Base-by-base conservation (phyloP, 306 rosid genomes). In the Vicia villosa region DNA sequence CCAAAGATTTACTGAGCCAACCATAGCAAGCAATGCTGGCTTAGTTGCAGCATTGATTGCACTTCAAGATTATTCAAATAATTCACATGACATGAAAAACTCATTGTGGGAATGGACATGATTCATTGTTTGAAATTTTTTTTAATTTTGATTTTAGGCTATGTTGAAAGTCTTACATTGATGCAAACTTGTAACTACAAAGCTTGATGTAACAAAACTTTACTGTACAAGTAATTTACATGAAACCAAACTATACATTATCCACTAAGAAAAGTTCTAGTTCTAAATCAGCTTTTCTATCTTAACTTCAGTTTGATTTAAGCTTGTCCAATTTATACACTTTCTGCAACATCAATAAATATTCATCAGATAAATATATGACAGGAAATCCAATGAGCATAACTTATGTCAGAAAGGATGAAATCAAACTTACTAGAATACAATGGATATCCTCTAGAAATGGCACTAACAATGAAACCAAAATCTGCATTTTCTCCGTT, bases 31-130 rank as follows among this genome's bases (percentile, higher is more conserved):
- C 87, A 92, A 85, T 86, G 96, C 91, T 26, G 96, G 96, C 49
- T 86, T 92, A 74, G 87, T 85, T 74, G 91, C 96, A 32, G 98
- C 96, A 17, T 86, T 90, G 13, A 63, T 90, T 56, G 89, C 98
- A 55, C 85, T 86, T 72, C 92, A 85, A 69, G 82, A 80, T 55
- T 81, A 81, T 84, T 84, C 87, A 28, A 46, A 28, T 5, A 46
- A 58, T 56, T 67, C 75, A 54, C 51, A 58, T 12, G 75, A 46
- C 59, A 57, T 59, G 13, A 74, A 83, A 28, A 79, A 74, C 81
- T 43, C 70, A 26, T 66, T 66, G 63, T 87, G 74, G 88, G 91
- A 32, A 77, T 89, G 82, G 91, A 84, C 81, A 66, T 77, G 76
- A 81, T 59, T 72, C 45, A 82, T 81, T 50, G n/a, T 83, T 80